Conservation (phyloP, 1,139 yeast species). For the Geotrichum phurueaensis region DNA sequence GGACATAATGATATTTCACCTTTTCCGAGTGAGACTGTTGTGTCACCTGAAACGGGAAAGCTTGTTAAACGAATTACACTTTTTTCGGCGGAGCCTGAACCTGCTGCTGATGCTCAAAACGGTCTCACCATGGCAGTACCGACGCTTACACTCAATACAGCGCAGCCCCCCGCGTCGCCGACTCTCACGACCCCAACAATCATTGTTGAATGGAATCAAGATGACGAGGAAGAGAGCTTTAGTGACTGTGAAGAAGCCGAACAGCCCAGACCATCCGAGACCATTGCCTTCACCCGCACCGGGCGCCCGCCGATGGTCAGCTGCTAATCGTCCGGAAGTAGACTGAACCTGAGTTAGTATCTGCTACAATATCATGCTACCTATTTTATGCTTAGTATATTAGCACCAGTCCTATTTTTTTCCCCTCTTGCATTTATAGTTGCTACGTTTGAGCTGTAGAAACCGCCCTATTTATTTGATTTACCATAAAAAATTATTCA, state of each 20-base stretch:
- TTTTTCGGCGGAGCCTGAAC: conserved; percentile 12
- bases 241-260: neutral
- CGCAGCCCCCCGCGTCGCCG: neutral
- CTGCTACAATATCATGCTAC: too few relatives aligned
- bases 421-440: too few relatives aligned
- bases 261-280: neutral
- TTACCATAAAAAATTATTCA: too few relatives aligned
- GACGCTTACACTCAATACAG: neutral
- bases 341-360: too few relatives aligned
- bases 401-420: too few relatives aligned
- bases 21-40: conserved; percentile 5
- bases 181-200: neutral
- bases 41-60: conserved; percentile 12
- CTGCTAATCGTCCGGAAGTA: neutral
- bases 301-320: neutral
- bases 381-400: too few relatives aligned
- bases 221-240: neutral
- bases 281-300: neutral
- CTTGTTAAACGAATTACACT: conserved; percentile 25
- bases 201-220: neutral
- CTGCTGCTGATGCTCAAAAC: neutral
- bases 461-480: too few relatives aligned
- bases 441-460: too few relatives aligned
- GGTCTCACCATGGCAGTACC: neutral
- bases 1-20: conserved; percentile 8